phyloP scores from a whole-genome alignment of 1,284 basidiomycete genomes.

The Sporisorium scitamineum region DNA sequence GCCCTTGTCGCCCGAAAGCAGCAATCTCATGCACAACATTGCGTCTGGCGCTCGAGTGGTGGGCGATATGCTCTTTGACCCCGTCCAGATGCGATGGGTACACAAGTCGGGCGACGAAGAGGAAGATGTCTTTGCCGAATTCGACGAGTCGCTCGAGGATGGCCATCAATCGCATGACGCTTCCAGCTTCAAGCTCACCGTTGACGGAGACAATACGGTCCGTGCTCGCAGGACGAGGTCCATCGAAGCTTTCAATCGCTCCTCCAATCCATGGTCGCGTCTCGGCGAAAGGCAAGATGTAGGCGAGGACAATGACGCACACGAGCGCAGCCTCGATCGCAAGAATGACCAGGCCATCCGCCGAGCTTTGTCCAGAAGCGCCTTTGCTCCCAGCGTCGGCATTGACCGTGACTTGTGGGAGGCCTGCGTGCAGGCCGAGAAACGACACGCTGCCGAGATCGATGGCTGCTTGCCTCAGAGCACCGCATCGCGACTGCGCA shows the following conservation, averaged over 20 bases:
- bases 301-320: constrained; percentile 10
- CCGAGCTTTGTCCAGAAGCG: constrained; percentile 16
- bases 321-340: constrained; percentile 21
- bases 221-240: constrained; percentile 44
- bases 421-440: constrained; percentile 49
- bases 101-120: constrained; percentile 82
- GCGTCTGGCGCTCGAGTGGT: constrained; percentile 78
- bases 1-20: constrained; percentile 38
- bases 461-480: constrained; percentile 25
- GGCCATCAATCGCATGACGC: constrained; percentile 6
- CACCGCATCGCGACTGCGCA: constrained; percentile 7
- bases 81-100: constrained; percentile 92
- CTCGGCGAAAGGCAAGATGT: constrained; percentile 11
- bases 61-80: constrained; percentile 97
- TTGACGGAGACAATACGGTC: constrained; percentile 37
- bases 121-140: constrained; percentile 57
- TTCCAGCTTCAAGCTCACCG: neutral
- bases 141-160: constrained; percentile 36
- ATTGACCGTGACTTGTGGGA: constrained; percentile 50
- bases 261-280: constrained; percentile 26
- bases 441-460: constrained; percentile 47
- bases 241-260: constrained; percentile 21
- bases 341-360: constrained; percentile 32
- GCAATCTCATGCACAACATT: constrained; percentile 33
- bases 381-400: constrained; percentile 24